Evolutionary conservation across 2,329 filamentous ascomycete species (phyloP), one percentile per base, ranked within the genome.

Genomic region (Sclerotiophoma versabilis): DNA sequence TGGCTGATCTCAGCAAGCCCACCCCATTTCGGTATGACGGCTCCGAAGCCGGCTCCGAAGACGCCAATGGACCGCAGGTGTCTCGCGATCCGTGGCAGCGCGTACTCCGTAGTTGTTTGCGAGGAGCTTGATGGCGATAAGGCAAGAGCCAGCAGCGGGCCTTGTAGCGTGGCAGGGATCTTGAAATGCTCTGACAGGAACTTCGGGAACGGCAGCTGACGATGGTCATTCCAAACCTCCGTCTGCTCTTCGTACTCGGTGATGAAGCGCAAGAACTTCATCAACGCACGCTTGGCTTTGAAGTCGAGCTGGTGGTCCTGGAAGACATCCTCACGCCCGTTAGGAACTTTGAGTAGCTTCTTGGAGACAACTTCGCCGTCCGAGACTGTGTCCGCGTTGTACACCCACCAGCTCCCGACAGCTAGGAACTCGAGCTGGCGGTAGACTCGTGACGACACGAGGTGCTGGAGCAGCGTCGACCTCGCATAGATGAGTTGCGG

Each of bases 231-330:
- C 88, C 88, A 92, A 3, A 80, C 64, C 45, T 83, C 83, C 43
- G 65, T 73, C 68, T 85, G 84, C 19, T 82, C 84, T 62, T 90
- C 84, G 66, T 88, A 88, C 64, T 92, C 85, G 55, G 87, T 80
- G 47, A 96, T 89, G 71, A 95, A 93, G 73, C 93, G 93, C 68
- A 98, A 82, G 67, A 97, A 96, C 75, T 96, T 96, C 89, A 97
- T 96, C 67, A 98, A 77, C 9, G 85, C 84, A 48, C 93, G 87
- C 78, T 98, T 98, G 5, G 91, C 87, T 60, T 89, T 89, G 62
- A 89, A 83, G 38, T 91, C 86, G 51, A 98, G 90, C 20, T 82
- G 81, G 29, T 85, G 84, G 71, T 92, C 89, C 41, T 88, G 85
- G 74, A 97, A 97, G 37, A 98, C 86, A 76, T 97, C 93, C 77